Conservation (phyloP, 805 yeast species). For the Starmerella potacharoeniae region DNA sequence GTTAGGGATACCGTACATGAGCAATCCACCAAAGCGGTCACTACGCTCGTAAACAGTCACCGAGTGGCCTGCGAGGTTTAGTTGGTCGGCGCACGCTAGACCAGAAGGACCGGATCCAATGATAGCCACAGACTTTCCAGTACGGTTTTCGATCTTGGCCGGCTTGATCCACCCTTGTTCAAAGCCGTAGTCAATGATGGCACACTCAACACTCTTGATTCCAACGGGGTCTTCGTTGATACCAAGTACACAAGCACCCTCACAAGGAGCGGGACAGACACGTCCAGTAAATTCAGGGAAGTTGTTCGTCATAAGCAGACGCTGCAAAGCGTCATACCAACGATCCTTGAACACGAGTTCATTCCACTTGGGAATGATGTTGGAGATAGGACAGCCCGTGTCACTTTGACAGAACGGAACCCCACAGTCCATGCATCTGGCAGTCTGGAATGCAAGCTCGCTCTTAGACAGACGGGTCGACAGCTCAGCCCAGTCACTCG, state of each 20-base stretch:
- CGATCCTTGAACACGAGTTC: conserved; percentile 89
- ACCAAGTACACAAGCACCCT: conserved; percentile 91
- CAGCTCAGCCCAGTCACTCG: conserved; percentile 87
- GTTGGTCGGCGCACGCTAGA: conserved; percentile 91
- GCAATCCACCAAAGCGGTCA: conserved; percentile 90
- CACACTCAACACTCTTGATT: conserved; percentile 88
- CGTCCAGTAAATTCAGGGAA: conserved; percentile 98
- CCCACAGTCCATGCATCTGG: conserved; percentile 99
- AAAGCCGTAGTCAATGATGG: conserved; percentile 91
- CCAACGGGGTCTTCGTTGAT: conserved; percentile 93
- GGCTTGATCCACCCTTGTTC: conserved; percentile 96
- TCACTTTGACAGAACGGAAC: conserved; percentile 98
- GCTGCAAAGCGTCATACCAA: conserved; percentile 87
- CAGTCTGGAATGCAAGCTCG: conserved; percentile 83
- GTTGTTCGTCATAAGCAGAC: conserved; percentile 89
- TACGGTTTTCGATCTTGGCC: conserved; percentile 61
- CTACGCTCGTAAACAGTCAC: conserved; percentile 90
- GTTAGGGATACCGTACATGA: conserved; percentile 99
- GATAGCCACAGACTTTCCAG: conserved; percentile 75
- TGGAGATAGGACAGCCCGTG: conserved; percentile 95
- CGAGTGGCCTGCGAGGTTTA: conserved; percentile 87
- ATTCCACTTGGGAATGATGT: conserved; percentile 96
- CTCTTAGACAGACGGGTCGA: conserved; percentile 69
- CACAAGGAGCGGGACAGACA: conserved; percentile 98
- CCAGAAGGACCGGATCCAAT: conserved; percentile 98